Conservation (phyloP, 169 alveolate species). For the Plasmodium gallinaceum region DNA sequence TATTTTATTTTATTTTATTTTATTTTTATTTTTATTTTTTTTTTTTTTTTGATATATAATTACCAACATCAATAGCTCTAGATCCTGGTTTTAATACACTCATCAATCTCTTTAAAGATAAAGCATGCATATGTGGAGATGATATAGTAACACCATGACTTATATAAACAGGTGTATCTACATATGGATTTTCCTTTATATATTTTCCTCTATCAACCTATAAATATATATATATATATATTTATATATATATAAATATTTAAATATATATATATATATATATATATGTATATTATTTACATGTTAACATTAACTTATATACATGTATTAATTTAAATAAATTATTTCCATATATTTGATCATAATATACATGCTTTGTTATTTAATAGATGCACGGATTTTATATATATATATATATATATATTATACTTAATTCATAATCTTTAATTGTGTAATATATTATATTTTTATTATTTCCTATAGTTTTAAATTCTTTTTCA, state of each 20-base stretch:
- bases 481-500: neutral
- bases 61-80: slow-evolving; percentile 77
- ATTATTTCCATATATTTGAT: neutral
- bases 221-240: slow-evolving; percentile 6
- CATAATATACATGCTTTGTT: no score
- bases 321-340: neutral
- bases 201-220: slow-evolving; percentile 76
- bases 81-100: slow-evolving; percentile 71
- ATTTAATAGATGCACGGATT: no score
- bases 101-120: slow-evolving; percentile 61
- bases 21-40: neutral
- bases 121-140: slow-evolving; percentile 76
- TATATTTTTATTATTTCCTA: neutral
- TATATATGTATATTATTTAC: neutral
- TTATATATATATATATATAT: no score
- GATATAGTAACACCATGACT: slow-evolving; percentile 76
- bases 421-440: no score
- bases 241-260: neutral
- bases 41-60: neutral
- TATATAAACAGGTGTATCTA: slow-evolving; percentile 73
- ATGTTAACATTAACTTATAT: neutral
- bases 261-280: slow-evolving; percentile 1
- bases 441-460: neutral
- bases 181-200: slow-evolving; percentile 68
- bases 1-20: neutral